Conservation (phyloP, 371 early-diverging fungal genomes). For the Caulochytrium protostelioides region DNA sequence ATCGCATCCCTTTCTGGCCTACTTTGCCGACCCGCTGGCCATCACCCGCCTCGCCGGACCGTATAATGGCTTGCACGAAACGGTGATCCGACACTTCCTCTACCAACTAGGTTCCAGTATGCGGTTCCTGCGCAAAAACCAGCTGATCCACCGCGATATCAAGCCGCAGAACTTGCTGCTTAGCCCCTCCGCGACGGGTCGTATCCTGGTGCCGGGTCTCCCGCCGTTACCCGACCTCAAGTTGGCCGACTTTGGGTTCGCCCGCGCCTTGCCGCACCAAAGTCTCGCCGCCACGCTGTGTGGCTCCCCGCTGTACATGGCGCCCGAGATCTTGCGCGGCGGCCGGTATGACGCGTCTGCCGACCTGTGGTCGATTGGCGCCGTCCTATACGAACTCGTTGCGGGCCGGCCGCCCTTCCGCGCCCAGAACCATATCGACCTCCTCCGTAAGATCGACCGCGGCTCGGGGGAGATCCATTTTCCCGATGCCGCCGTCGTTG, state of each 20-base stretch:
- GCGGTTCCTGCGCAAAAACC: conserved; percentile 53
- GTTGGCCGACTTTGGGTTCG: conserved; percentile 93
- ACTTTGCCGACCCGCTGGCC: background rate
- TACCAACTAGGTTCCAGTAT: conserved; percentile 73
- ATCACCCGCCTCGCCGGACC: conserved; percentile 17
- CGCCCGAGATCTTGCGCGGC: conserved; percentile 78
- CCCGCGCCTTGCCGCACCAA: conserved; percentile 54
- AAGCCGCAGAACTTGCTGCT: conserved; percentile 84
- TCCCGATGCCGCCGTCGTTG: conserved; percentile 46
- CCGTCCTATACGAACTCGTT: conserved; percentile 80
- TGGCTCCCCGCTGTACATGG: conserved; percentile 91
- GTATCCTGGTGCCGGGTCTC: conserved; percentile 6
- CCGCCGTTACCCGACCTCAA: conserved; percentile 47
- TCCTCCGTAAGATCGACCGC: conserved; percentile 62
- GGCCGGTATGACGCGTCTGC: conserved; percentile 83
- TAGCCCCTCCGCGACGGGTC: conserved; percentile 16
- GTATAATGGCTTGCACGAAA: conserved; percentile 52
- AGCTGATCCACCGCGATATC: conserved; percentile 87
- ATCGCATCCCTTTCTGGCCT: background rate
- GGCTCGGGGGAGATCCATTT: conserved; percentile 58
- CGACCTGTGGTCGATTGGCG: conserved; percentile 92
- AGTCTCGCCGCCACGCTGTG: conserved; percentile 83
- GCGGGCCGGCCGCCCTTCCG: conserved; percentile 75
- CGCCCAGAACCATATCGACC: conserved; percentile 77
- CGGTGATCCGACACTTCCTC: conserved; percentile 56